Base-by-base conservation (phyloP, 2,329 filamentous ascomycete genomes). In the Diplodia mutila region DNA sequence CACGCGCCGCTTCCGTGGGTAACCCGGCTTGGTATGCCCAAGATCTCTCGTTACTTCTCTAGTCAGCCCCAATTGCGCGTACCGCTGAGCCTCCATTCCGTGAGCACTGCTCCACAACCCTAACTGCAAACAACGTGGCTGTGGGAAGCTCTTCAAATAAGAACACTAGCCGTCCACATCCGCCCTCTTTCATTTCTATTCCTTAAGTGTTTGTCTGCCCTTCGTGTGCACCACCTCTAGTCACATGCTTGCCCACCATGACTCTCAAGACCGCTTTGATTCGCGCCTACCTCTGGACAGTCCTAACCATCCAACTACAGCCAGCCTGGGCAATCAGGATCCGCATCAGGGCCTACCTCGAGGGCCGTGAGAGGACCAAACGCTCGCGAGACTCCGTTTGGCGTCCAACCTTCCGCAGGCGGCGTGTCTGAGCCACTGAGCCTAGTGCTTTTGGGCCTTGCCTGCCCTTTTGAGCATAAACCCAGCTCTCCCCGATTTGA, bases 281-380 rank as follows among this genome's bases (percentile, higher is more conserved):
- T 52, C 54, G 65, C 25, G 46, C 34, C 55, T 67, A 53, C n/a
- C 49, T 67, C n/a, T 67, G 65, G 65, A 53, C 53, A 16, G 65
- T 52, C 34, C 49, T 67, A 37, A 57, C 55, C 18, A 51, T 67
- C 55, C 65, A 67, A 25, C 34, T 67, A n/a, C 65, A 67, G 55
- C 65, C 65, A 11, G 42, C 54, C 8, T 67, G 65, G 65, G 54
- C 48, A 23, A 67, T 67, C 29, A 51, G 27, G 29, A 49, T 67
- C 29, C 65, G 65, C 4, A 51, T 67, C 54, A 48, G 34, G 42
- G 65, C 54, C 39, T 67, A 53, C 55, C 65, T 67, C 9, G 65
- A 67, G 21, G 52, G 25, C 53, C 64, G 64, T 53, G 54, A 66
- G 53, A 66, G 51, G 48, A 9, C 52, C 8, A 66, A 66, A 51